phyloP scores from a whole-genome alignment of 139 green algal species.

The Tetradesmus lagerheimii region DNA sequence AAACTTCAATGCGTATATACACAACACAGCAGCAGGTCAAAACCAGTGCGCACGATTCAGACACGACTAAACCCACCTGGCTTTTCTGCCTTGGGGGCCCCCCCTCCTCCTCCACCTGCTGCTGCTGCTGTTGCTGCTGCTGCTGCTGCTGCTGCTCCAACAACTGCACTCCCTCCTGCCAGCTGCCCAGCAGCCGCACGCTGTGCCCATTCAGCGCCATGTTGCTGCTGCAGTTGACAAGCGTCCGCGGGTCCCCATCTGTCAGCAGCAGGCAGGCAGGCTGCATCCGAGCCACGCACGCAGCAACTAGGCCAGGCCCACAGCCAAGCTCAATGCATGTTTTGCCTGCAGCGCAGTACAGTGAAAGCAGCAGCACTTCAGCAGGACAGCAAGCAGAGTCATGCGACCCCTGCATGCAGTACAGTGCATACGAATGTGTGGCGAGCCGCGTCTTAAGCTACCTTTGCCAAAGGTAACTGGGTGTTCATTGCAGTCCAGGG shows the following conservation, averaged over 20 bases:
- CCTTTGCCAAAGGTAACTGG: no score
- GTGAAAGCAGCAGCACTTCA: no score
- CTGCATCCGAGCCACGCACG: slow-evolving; percentile 49
- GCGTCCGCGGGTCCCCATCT: slow-evolving; percentile 70
- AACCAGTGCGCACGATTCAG: no score
- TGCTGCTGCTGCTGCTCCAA: slow-evolving; percentile 17
- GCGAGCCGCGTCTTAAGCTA: no score
- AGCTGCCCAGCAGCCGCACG: slow-evolving; percentile 21
- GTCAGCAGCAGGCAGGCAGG: slow-evolving; percentile 60
- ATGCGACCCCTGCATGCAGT: no score
- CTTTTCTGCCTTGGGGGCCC: not conserved
- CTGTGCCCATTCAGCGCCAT: slow-evolving; percentile 70
- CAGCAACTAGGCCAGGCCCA: slow-evolving; percentile 71
- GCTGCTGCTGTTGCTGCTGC: not conserved
- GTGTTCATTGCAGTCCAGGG: no score
- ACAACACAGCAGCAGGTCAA: not conserved
- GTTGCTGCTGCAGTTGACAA: slow-evolving; percentile 80
- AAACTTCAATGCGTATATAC: no score
- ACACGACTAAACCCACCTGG: not conserved
- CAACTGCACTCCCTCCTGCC: not conserved
- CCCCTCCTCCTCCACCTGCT: not conserved
- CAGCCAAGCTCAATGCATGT: slow-evolving; percentile 79
- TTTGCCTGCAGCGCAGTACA: slow-evolving; percentile 54
- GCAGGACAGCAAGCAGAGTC: no score
- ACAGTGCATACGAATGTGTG: no score